A percentile compares a stretch with the other conserved stretches of the same genome.
Conservation (phyloP, 148 eudicot species). For the Nepenthes gracilis region DNA sequence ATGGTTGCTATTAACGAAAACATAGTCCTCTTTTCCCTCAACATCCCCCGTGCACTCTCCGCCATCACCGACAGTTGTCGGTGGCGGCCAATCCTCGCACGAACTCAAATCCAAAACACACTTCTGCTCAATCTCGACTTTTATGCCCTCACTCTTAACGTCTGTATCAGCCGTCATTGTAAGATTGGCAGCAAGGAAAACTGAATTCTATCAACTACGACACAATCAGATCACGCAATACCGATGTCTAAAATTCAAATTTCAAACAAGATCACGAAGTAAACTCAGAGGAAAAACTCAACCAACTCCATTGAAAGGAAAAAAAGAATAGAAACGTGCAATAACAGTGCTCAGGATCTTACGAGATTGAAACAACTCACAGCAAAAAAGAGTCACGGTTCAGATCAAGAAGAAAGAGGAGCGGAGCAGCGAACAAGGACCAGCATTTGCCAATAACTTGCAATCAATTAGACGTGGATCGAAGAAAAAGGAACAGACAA, state of each 20-base stretch:
- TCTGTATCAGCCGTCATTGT: constrained; percentile 30
- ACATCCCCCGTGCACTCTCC: constrained; percentile 14
- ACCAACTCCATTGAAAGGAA: neutral
- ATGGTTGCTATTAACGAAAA: constrained; percentile 22
- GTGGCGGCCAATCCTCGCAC: constrained; percentile 27
- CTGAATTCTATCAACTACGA: neutral
- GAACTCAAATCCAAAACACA: constrained; percentile 33
- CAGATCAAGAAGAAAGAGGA: neutral
- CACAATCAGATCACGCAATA: constrained; percentile 16
- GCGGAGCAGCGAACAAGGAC: constrained; percentile 8
- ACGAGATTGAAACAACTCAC: constrained; percentile 11
- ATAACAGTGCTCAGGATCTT: neutral
- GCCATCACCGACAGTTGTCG: constrained; percentile 16
- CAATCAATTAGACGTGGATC: constrained; percentile 13
- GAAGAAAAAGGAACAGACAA: constrained; percentile 2
- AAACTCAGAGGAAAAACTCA: constrained; percentile 1
- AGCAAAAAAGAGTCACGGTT: neutral
- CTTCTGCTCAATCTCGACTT: constrained; percentile 23
- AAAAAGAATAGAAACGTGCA: neutral
- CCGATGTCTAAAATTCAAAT: neutral
- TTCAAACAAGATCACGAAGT: neutral
- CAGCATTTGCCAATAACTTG: constrained; percentile 9
- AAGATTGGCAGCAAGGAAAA: neutral
- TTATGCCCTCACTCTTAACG: constrained; percentile 5
- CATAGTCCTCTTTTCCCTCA: constrained; percentile 34